Conservation (phyloP, 2,329 filamentous ascomycete genomes). For the Graphilbum ipis-grandicollis region DNA sequence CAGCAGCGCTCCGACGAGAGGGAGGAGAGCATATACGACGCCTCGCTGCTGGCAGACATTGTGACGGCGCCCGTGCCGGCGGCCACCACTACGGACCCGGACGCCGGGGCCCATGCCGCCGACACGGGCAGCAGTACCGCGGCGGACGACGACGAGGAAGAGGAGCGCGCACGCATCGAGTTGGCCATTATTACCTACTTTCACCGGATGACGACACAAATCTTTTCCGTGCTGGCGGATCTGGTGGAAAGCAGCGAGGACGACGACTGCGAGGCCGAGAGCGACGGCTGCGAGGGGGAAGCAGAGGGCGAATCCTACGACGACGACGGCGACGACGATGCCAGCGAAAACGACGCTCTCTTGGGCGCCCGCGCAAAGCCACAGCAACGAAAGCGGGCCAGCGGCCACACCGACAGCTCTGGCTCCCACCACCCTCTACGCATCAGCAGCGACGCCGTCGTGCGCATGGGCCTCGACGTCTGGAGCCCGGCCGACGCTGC, state of each 20-base stretch:
- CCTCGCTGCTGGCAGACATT: slow-evolving; percentile 36
- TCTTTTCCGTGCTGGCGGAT: slow-evolving; percentile 44
- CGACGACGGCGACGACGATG: slow-evolving; percentile 2
- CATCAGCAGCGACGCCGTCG: slow-evolving; percentile 47
- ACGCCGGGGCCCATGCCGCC: background rate
- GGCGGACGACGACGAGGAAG: slow-evolving; percentile 14
- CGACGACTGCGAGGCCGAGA: slow-evolving; percentile 21
- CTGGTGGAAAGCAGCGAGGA: slow-evolving; percentile 36
- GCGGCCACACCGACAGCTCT: slow-evolving; percentile 6
- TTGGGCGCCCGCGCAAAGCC: slow-evolving; percentile 3
- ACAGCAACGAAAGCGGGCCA: background rate
- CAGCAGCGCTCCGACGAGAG: slow-evolving; percentile 42
- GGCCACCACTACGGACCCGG: background rate
- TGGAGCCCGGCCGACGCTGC: slow-evolving; percentile 57
- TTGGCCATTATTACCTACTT: slow-evolving; percentile 68
- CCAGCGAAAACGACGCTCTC: slow-evolving; percentile 1
- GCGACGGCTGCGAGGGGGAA: slow-evolving; percentile 11
- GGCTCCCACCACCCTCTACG: slow-evolving; percentile 20
- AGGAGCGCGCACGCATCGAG: slow-evolving; percentile 36
- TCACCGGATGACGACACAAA: slow-evolving; percentile 52
- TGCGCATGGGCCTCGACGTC: slow-evolving; percentile 57
- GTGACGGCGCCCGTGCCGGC: slow-evolving; percentile 10
- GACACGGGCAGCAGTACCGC: background rate
- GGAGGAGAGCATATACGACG: slow-evolving; percentile 38
- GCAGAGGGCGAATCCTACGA: slow-evolving; percentile 4